Base-by-base conservation (phyloP, 116 monocot genomes). In the Zostera marina region DNA sequence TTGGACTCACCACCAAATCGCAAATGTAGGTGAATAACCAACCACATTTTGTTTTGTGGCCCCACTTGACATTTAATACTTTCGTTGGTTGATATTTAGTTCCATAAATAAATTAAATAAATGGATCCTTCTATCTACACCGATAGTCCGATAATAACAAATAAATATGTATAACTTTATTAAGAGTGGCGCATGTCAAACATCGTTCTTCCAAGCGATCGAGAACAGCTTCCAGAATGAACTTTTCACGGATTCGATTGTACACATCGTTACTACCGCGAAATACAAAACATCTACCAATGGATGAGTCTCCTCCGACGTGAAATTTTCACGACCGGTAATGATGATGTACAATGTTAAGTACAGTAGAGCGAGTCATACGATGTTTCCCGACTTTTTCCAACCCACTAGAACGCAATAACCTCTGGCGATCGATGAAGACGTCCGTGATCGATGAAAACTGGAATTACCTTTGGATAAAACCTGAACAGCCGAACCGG, bases 281-380 rank as follows among this genome's bases (percentile, higher is more conserved):
- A 74, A 78, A 70, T 78, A 78, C 47, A 78, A 53, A 22, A 70
- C 78, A 58, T 78, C 78, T 23, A 78, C 74, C 3, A 74, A 15
- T 7, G 61, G 41, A 62, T 73, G 63, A 10, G 70, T 70, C 54
- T 73, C 62, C 19, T 15, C 58, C 24, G 46, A 54, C 3, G 38
- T 16, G 61, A 72, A 72, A 25, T 66, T 46, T 13, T 40, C 47
- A 38, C 47, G 47, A 11, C 52, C 42, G 59, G 74, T 38, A 4
- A 48, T 66, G 66, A 70, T 74, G 42, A 66, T 53, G 69, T 70
- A 74, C 7, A 73, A 14, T 19, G 39, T 19, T 25, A 72, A 53
- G 61, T 61, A 54, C 40, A 62, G 21, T 12, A 72, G 54, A 2
- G 61, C 66, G 12, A 53, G 58, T 9, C 46, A 13, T 19, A 61